phyloP scores from a whole-genome alignment of 306 rosid species.

The Vachellia pachyceras region DNA sequence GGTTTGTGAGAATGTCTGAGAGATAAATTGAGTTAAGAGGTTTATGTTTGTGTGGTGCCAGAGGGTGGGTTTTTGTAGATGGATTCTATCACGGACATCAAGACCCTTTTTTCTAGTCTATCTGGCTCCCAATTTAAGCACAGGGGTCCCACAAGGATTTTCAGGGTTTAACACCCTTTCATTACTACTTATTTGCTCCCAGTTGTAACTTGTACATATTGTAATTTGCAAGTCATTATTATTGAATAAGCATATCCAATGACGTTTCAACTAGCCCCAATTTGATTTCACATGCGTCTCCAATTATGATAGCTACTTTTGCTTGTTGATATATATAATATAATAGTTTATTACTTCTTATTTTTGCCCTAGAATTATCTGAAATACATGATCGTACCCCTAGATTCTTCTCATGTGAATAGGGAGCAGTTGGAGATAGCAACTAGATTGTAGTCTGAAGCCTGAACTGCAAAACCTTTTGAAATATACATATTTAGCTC shows the following conservation, averaged over 20 bases:
- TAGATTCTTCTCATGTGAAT: constrained; percentile 58
- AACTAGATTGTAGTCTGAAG: constrained; percentile 43
- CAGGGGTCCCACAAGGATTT: constrained; percentile 55
- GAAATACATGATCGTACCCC: background rate
- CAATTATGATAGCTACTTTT: constrained; percentile 18
- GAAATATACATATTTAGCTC: constrained; percentile 37
- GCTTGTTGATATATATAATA: constrained; percentile 6
- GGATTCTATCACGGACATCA: constrained; percentile 34
- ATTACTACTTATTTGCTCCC: constrained; percentile 19
- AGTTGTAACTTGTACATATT: constrained; percentile 47
- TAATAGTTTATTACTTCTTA: background rate
- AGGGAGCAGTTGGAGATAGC: constrained; percentile 36
- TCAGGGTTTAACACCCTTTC: constrained; percentile 6
- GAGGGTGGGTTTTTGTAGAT: constrained; percentile 53
- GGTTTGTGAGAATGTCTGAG: constrained; percentile 52
- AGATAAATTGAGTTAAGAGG: background rate
- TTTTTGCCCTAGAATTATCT: constrained; percentile 28
- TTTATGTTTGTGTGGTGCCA: constrained; percentile 12
- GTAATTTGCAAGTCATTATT: constrained; percentile 36
- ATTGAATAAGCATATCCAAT: constrained; percentile 38
- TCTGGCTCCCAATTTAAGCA: constrained; percentile 48
- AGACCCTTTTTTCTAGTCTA: constrained; percentile 36
- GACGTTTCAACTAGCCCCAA: constrained; percentile 46
- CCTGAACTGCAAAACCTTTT: constrained; percentile 49
- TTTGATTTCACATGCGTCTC: constrained; percentile 59